Percentiles rank a stretch among this genome's conserved stretches.
Conservation (phyloP, 257 asterid genomes). For the Capsicum chinense region DNA sequence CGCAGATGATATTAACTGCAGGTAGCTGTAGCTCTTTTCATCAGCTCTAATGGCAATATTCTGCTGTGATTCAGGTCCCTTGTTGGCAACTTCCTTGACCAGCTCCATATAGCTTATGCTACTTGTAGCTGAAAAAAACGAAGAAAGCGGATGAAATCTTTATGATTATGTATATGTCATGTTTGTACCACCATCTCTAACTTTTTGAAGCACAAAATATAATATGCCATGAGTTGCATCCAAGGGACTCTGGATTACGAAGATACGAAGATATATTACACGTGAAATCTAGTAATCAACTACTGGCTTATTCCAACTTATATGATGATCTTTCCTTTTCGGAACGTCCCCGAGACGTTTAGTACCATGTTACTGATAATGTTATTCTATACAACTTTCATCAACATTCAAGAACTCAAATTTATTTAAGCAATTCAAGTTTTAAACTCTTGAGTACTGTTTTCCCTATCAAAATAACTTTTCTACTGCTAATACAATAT, state of each 20-base stretch:
- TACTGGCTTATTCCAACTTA: not conserved
- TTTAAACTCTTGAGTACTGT: not conserved
- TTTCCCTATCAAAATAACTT: not conserved
- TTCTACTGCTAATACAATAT: not conserved
- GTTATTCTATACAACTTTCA: not conserved
- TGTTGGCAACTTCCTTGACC: constrained; percentile 59
- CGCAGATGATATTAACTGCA: constrained; percentile 68
- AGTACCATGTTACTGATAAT: not conserved
- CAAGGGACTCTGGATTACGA: not conserved
- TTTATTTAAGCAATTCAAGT: not conserved
- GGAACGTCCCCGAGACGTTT: not conserved
- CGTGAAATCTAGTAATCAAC: not conserved
- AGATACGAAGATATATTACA: not conserved
- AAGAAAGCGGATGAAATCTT: constrained; percentile 30
- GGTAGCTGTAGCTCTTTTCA: constrained; percentile 66
- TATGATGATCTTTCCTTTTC: not conserved
- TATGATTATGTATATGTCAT: constrained; percentile 5
- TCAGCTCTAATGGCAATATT: constrained; percentile 75
- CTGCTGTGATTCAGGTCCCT: constrained; percentile 52
- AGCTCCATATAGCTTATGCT: constrained; percentile 66
- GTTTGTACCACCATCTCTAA: not conserved
- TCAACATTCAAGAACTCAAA: not conserved
- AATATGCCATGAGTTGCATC: not conserved
- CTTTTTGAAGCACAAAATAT: not conserved
- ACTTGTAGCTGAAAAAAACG: constrained; percentile 52